Percentiles rank a stretch among this genome's conserved stretches.
Conservation (phyloP, 352 stramenopile species). For the Globisporangium megalacanthum region DNA sequence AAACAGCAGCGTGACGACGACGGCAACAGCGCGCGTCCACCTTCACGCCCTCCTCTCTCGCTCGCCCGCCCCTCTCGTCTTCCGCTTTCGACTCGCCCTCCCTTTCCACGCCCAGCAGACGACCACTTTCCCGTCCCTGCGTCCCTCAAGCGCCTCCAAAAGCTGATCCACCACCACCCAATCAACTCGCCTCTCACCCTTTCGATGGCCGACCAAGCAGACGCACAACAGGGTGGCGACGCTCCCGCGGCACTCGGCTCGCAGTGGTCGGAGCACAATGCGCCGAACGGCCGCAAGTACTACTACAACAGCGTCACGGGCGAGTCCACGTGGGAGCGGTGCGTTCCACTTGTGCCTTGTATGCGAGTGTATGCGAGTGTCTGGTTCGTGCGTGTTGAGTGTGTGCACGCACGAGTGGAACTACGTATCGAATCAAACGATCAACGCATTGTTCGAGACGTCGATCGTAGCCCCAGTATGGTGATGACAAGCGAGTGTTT, state of each 20-base stretch:
- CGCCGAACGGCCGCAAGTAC: conserved; percentile 88
- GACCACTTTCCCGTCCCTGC: neutral
- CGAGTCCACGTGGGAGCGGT: conserved; percentile 88
- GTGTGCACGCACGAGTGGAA: conserved; percentile 4
- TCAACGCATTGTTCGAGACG: neutral
- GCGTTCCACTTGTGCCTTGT: conserved; percentile 11
- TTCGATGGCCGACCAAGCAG: conserved; percentile 70
- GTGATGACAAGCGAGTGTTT: neutral
- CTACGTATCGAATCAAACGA: neutral
- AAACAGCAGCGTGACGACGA: neutral
- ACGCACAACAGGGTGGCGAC: conserved; percentile 30
- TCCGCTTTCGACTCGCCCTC: neutral
- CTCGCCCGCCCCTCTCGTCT: too few species aligned
- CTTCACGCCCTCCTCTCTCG: neutral
- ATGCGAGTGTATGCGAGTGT: neutral
- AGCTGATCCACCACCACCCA: neutral
- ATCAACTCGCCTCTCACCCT: neutral
- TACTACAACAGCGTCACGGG: conserved; percentile 90
- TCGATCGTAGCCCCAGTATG: neutral
- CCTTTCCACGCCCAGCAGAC: neutral
- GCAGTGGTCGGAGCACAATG: conserved; percentile 89
- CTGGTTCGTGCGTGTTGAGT: neutral
- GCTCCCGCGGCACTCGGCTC: conserved; percentile 27
- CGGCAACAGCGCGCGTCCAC: neutral
- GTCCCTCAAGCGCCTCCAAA: neutral